phyloP scores from a whole-genome alignment of 441 rosid genomes.

The Gossypium gossypioides region DNA sequence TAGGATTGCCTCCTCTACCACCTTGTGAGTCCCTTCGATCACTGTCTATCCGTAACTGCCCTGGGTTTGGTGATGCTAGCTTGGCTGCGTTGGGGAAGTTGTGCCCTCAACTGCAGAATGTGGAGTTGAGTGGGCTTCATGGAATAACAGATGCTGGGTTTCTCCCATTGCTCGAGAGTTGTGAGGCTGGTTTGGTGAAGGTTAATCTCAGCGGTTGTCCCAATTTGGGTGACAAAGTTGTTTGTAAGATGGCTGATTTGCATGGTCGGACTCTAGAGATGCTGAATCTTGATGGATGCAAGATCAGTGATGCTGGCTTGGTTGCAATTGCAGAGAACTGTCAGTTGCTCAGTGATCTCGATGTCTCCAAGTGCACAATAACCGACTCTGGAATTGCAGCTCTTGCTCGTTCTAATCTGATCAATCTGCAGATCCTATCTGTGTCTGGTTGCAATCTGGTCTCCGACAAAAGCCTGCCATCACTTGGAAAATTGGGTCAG shows the following conservation, averaged over 20 bases:
- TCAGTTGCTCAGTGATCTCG: conserved; percentile 58
- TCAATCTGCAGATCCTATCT: conserved; percentile 58
- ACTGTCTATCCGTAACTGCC: conserved; percentile 59
- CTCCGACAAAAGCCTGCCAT: conserved; percentile 51
- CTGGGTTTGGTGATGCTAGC: conserved; percentile 70
- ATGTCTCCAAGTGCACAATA: conserved; percentile 59
- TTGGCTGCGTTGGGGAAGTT: conserved; percentile 55
- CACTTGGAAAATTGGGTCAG: conserved; percentile 39
- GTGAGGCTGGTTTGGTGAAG: conserved; percentile 53
- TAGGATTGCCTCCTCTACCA: conserved; percentile 26
- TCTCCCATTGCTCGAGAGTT: conserved; percentile 37
- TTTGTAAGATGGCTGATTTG: conserved; percentile 36
- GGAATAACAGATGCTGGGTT: conserved; percentile 76
- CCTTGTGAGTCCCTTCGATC: conserved; percentile 47
- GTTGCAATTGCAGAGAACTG: conserved; percentile 61
- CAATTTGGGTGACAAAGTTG: conserved; percentile 51
- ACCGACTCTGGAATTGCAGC: conserved; percentile 56
- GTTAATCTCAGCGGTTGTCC: conserved; percentile 63
- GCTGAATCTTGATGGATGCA: conserved; percentile 65
- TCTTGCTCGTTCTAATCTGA: conserved; percentile 41
- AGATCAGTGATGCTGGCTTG: conserved; percentile 59
- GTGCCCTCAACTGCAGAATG: conserved; percentile 57
- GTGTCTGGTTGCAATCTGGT: conserved; percentile 56
- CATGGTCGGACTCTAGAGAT: conserved; percentile 70
- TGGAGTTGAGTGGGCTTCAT: conserved; percentile 56